Evolutionary conservation across 345 rosid species (phyloP).

Genomic region (Citrus cavaleriei): DNA sequence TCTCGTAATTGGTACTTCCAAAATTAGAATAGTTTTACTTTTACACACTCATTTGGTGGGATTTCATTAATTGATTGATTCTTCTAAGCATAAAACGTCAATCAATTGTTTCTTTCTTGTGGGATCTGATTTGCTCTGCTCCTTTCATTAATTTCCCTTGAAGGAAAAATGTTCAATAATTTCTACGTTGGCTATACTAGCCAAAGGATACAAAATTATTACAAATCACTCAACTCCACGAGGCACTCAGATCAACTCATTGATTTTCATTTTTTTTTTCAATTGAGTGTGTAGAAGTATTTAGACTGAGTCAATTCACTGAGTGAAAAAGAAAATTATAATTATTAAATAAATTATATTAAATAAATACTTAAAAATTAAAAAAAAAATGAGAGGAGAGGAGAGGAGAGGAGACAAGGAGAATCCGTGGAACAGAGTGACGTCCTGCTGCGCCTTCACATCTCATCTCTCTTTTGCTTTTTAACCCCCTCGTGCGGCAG

Average conservation of each 20-base stretch:
- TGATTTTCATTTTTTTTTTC: too few relatives aligned
- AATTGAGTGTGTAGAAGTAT: too few relatives aligned
- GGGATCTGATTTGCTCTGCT: neutral
- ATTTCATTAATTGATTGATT: neutral
- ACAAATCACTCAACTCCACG: neutral
- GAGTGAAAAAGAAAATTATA: neutral
- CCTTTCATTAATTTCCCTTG: neutral
- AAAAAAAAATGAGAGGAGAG: neutral
- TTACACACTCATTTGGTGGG: too few relatives aligned
- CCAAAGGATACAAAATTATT: neutral
- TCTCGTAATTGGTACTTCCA: too few relatives aligned
- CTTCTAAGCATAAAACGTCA: neutral
- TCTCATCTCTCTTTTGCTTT: neutral
- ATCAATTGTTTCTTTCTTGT: neutral
- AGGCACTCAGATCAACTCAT: neutral
- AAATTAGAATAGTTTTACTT: too few relatives aligned
- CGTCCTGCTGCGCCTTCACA: neutral
- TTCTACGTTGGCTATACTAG: too few relatives aligned
- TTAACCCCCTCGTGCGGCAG: slow-evolving; percentile 13
- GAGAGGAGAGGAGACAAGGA: slow-evolving; percentile 1
- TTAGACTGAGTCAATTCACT: neutral
- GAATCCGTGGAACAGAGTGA: slow-evolving; percentile 11
- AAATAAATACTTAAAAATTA: neutral
- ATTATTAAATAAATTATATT: too few relatives aligned
- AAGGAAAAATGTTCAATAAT: neutral